Conservation (phyloP, 805 yeast species). For the Schwanniomyces sp. region DNA sequence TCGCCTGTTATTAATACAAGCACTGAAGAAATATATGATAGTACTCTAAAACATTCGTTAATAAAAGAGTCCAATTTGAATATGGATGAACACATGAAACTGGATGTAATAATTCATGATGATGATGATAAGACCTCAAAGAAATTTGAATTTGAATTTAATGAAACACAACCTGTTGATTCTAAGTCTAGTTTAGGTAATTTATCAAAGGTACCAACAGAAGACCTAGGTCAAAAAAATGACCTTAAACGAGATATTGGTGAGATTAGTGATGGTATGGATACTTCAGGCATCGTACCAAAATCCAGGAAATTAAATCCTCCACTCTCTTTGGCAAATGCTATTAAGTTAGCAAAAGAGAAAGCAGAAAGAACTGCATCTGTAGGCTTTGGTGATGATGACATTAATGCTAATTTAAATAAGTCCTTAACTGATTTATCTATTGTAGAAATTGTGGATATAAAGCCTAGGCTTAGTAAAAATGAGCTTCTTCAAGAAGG, state of each 20-base stretch:
- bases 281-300: background rate
- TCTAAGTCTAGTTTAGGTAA: too few relatives aligned
- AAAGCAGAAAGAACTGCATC: conserved; percentile 19
- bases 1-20: too few relatives aligned
- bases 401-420: conserved; percentile 10
- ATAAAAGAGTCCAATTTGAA: background rate
- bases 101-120: too few relatives aligned
- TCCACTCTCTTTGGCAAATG: conserved; percentile 24
- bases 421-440: conserved; percentile 21
- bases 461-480: conserved; percentile 11
- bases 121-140: too few relatives aligned
- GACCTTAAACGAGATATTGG: background rate
- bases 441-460: conserved; percentile 29
- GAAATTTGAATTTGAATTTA: too few relatives aligned
- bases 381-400: conserved; percentile 20
- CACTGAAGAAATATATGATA: background rate
- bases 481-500: background rate
- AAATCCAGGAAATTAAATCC: conserved; percentile 12
- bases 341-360: conserved; percentile 25
- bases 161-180: too few relatives aligned
- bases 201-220: too few relatives aligned
- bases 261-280: background rate
- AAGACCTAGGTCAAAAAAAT: background rate
- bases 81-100: background rate
- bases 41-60: background rate